Conservation (phyloP, 1,284 basidiomycete species). For the Tremellales sp. region DNA sequence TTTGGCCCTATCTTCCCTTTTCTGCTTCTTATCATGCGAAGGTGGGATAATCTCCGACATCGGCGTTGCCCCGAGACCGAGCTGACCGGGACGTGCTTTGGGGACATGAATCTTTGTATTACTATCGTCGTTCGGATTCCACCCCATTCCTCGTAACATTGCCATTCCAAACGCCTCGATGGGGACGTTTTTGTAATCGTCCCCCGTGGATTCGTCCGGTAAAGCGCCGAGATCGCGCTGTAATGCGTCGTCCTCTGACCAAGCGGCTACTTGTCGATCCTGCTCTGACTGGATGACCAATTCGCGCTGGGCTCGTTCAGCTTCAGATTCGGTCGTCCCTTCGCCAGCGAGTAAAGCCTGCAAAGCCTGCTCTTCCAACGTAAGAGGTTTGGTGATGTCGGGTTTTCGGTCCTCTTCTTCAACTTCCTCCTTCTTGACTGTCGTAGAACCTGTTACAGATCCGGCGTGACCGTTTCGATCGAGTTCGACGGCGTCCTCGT, state of each 20-base stretch:
- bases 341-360: conserved; percentile 39
- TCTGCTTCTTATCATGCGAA: conserved; percentile 19
- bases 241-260: conserved; percentile 73
- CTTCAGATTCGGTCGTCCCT: conserved; percentile 39
- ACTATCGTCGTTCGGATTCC: conserved; percentile 60
- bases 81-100: conserved; percentile 68
- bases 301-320: conserved; percentile 46
- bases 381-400: conserved; percentile 25
- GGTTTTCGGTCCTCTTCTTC: neutral
- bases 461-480: conserved; percentile 27
- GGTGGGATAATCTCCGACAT: conserved; percentile 29
- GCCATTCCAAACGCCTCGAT: conserved; percentile 91
- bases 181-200: conserved; percentile 86
- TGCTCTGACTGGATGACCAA: conserved; percentile 55
- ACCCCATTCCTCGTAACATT: conserved; percentile 93
- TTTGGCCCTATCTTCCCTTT: conserved; percentile 25
- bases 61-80: conserved; percentile 86
- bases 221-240: conserved; percentile 72
- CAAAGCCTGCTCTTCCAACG: conserved; percentile 41
- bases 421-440: neutral
- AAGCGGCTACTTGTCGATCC: conserved; percentile 32
- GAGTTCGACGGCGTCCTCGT: conserved; percentile 34
- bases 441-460: neutral
- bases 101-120: conserved; percentile 77
- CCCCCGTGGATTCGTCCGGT: conserved; percentile 69